phyloP scores from a whole-genome alignment of 2,329 filamentous ascomycete genomes.

The Colletotrichum paranaense region DNA sequence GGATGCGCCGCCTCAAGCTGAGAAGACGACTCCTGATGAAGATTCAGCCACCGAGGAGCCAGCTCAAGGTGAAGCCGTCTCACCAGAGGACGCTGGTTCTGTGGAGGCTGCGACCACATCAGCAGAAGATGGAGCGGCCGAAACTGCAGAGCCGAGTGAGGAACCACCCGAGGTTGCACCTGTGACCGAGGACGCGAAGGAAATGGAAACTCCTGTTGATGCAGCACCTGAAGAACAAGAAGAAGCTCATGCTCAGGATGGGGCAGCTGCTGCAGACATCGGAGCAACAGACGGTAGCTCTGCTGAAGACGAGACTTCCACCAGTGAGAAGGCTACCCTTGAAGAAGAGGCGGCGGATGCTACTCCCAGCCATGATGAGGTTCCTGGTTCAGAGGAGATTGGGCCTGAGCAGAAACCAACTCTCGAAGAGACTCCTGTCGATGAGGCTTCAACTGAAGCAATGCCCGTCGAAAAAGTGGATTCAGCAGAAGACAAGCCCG shows the following conservation, averaged over 20 bases:
- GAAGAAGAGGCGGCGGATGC: not conserved
- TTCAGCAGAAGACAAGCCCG: not conserved
- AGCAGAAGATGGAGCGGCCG: not conserved
- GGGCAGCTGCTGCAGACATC: not conserved
- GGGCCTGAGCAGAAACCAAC: not conserved
- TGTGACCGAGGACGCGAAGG: not conserved
- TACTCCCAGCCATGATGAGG: not conserved
- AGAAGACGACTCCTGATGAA: not conserved
- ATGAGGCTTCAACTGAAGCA: not conserved
- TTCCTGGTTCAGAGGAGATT: not conserved
- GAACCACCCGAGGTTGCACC: not conserved
- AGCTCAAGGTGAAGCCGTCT: not conserved
- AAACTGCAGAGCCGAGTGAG: not conserved
- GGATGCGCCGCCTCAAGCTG: not conserved
- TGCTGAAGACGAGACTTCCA: not conserved
- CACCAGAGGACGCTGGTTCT: no score
- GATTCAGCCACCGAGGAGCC: not conserved
- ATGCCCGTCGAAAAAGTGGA: not conserved
- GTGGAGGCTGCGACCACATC: not conserved
- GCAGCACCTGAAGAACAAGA: not conserved
- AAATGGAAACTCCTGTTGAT: not conserved
- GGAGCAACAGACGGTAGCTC: not conserved
- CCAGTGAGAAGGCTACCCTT: not conserved
- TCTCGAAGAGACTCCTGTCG: not conserved
- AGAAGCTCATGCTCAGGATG: not conserved